Percentiles rank a stretch among this genome's conserved stretches.
phyloP scores from a whole-genome alignment of 345 rosid genomes.

The Salix koriyanagi region DNA sequence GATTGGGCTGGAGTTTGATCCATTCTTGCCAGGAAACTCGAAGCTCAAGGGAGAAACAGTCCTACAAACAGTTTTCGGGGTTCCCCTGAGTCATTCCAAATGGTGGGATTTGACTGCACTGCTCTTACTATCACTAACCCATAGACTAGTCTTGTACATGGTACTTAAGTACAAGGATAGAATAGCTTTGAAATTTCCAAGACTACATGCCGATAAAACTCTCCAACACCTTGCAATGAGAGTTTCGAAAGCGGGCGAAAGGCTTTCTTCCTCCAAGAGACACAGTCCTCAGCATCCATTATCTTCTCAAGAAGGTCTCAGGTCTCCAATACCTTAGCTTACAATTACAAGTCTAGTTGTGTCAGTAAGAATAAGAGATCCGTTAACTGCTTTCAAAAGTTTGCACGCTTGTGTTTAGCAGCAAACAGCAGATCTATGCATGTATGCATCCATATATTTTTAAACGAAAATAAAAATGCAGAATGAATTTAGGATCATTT shows the following conservation, averaged over 20 bases:
- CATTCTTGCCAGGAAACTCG: slow-evolving; percentile 11
- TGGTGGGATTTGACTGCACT: slow-evolving; percentile 27
- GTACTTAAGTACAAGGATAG: slow-evolving; percentile 15
- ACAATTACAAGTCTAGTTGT: neutral
- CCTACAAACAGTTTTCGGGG: slow-evolving; percentile 12
- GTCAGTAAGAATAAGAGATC: too few species aligned
- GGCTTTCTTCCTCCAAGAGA: slow-evolving; percentile 13
- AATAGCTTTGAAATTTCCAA: neutral
- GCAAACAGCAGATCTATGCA: too few species aligned
- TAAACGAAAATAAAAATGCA: too few species aligned
- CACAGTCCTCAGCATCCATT: slow-evolving; percentile 2
- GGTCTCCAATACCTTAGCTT: slow-evolving; percentile 3
- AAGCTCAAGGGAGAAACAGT: slow-evolving; percentile 21
- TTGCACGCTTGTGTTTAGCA: too few species aligned
- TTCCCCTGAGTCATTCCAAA: slow-evolving; percentile 13
- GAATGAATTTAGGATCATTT: too few species aligned
- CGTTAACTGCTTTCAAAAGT: too few species aligned
- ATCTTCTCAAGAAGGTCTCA: slow-evolving; percentile 20
- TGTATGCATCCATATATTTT: too few species aligned
- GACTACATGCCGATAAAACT: slow-evolving; percentile 5
- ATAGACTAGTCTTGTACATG: slow-evolving; percentile 11
- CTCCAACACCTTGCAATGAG: slow-evolving; percentile 1
- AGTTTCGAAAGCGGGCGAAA: neutral
- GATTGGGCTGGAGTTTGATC: slow-evolving; percentile 24
- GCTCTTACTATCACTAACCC: slow-evolving; percentile 2